Evolutionary conservation across 192 early-diverging fungal genomes (phyloP).

Genomic region (Phlyctochytrium arcticum): DNA sequence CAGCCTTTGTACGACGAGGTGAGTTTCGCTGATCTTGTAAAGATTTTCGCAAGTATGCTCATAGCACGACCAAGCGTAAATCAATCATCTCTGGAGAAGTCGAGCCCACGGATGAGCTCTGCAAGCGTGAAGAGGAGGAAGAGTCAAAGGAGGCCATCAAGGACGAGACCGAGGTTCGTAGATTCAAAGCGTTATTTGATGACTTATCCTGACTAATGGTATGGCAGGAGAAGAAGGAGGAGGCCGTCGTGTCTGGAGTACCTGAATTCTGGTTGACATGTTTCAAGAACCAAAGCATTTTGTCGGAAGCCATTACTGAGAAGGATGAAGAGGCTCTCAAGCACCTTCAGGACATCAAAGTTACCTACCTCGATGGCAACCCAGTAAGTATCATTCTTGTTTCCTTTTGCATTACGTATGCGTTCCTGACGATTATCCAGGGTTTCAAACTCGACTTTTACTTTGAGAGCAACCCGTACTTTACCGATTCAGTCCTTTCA

Average conservation of each 20-base stretch:
- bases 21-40: background rate
- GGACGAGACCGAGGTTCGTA: background rate
- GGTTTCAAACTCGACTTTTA: conserved; percentile 94
- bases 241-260: conserved; percentile 52
- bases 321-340: conserved; percentile 87
- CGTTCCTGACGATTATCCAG: conserved; percentile 7
- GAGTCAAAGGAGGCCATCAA: background rate
- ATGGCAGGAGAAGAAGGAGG: conserved; percentile 6
- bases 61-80: conserved; percentile 55
- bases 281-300: conserved; percentile 78
- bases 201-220: background rate
- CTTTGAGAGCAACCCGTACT: conserved; percentile 86
- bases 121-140: conserved; percentile 45
- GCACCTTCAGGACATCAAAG: conserved; percentile 83
- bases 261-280: conserved; percentile 97
- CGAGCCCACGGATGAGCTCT: conserved; percentile 91
- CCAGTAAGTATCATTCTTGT: conserved; percentile 41
- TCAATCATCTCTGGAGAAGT: conserved; percentile 70
- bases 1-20: conserved; percentile 81
- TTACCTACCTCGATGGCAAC: conserved; percentile 74
- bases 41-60: background rate
- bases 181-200: background rate
- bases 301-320: conserved; percentile 84
- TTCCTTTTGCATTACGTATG: background rate
- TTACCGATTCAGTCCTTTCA: conserved; percentile 77